A percentile compares a stretch with the other conserved stretches of the same genome.
phyloP scores from a whole-genome alignment of 2,329 filamentous ascomycete species.

The Aureobasidium zeae region DNA sequence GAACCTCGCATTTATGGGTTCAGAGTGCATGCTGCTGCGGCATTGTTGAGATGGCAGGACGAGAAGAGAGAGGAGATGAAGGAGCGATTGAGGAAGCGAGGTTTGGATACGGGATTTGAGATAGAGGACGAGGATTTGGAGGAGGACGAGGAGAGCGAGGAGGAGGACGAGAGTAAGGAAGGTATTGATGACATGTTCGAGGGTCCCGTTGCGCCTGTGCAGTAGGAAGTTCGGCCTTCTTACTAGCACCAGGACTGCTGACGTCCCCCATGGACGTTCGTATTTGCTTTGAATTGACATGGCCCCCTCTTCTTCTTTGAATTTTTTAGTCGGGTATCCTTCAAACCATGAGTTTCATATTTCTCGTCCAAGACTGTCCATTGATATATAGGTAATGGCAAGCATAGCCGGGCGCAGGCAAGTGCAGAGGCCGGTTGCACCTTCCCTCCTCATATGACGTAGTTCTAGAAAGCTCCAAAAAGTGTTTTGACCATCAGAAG shows the following conservation, averaged over 20 bases:
- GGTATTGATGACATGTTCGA: constrained; percentile 40
- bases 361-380: no score
- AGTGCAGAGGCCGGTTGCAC: background rate
- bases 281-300: no score
- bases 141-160: constrained; percentile 50
- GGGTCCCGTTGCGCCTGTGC: constrained; percentile 18
- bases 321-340: no score
- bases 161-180: constrained; percentile 47
- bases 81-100: constrained; percentile 57
- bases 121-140: constrained; percentile 54
- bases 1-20: constrained; percentile 89
- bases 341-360: no score
- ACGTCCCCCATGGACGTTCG: no score
- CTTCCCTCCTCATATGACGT: background rate
- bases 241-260: no score
- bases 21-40: constrained; percentile 82
- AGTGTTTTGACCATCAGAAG: constrained; percentile 11
- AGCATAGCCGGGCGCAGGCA: background rate
- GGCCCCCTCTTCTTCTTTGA: no score
- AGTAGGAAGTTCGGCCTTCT: constrained; percentile 1
- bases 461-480: constrained; percentile 16
- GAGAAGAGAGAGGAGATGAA: constrained; percentile 73
- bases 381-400: background rate
- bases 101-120: constrained; percentile 70
- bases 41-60: constrained; percentile 86